Evolutionary conservation across 1,284 basidiomycete species (phyloP).

Genomic region (Stygiomarasmius scandens): DNA sequence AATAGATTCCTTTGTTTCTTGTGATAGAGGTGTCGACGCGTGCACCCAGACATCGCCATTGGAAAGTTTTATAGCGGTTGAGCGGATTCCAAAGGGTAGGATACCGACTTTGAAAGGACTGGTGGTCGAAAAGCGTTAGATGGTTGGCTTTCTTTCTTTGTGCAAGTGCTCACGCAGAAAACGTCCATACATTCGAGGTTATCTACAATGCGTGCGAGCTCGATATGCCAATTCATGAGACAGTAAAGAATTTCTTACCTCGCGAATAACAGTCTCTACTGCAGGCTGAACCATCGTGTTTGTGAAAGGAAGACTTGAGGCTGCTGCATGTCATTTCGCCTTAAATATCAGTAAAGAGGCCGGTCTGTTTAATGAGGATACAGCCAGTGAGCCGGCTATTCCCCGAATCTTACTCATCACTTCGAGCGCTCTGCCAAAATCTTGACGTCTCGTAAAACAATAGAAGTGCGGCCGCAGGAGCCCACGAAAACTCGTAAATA

Average conservation of each 20-base stretch:
- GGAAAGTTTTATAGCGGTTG: constrained; percentile 68
- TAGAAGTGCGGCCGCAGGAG: too few relatives aligned
- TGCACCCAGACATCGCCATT: constrained; percentile 73
- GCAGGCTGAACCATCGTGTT: too few relatives aligned
- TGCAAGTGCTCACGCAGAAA: constrained; percentile 18
- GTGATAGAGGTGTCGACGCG: constrained; percentile 80
- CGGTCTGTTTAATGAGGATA: too few relatives aligned
- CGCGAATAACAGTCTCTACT: constrained; percentile 19
- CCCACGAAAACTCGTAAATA: too few relatives aligned
- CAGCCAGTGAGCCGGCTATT: too few relatives aligned
- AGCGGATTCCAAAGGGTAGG: constrained; percentile 65
- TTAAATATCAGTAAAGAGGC: too few relatives aligned
- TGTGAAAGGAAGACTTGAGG: too few relatives aligned
- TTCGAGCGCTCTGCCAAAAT: too few relatives aligned
- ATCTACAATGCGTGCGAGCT: constrained; percentile 7
- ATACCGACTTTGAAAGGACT: constrained; percentile 57
- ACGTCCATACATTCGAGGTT: constrained; percentile 17
- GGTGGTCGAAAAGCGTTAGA: too few relatives aligned
- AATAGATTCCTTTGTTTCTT: constrained; percentile 72
- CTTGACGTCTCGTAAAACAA: too few relatives aligned
- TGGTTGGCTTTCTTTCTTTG: background rate
- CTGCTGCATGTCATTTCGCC: too few relatives aligned
- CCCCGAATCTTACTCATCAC: too few relatives aligned
- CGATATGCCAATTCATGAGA: background rate
- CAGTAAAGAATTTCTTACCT: constrained; percentile 10